phyloP scores from a whole-genome alignment of 2,329 filamentous ascomycete species.

The Paramyrothecium sp. region DNA sequence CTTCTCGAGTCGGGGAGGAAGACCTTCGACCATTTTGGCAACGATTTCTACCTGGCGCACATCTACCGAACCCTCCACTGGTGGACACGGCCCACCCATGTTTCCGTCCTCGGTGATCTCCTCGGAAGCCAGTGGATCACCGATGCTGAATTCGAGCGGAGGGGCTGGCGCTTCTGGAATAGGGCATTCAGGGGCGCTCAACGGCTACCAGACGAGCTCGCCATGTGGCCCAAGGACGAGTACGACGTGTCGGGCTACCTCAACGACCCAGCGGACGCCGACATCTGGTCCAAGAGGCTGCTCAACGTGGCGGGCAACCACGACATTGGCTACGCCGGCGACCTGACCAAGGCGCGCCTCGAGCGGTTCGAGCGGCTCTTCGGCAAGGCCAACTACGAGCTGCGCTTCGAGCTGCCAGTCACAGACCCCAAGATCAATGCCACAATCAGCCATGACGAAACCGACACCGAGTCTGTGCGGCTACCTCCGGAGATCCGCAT shows the following conservation, averaged over 20 bases:
- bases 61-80: conserved; percentile 82
- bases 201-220: conserved; percentile 58
- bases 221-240: conserved; percentile 44
- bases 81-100: conserved; percentile 84
- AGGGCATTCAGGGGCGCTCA: conserved; percentile 70
- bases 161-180: conserved; percentile 76
- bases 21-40: conserved; percentile 82
- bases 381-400: conserved; percentile 87
- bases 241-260: conserved; percentile 51
- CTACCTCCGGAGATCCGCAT: conserved; percentile 72
- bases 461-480: conserved; percentile 44
- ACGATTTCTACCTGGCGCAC: conserved; percentile 92
- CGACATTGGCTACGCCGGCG: conserved; percentile 93
- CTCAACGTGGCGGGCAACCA: conserved; percentile 95
- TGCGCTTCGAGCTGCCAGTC: conserved; percentile 65
- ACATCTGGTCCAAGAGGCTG: conserved; percentile 69
- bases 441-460: conserved; percentile 38
- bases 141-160: conserved; percentile 75
- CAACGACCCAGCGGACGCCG: conserved; percentile 39
- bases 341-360: conserved; percentile 74
- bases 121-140: conserved; percentile 94
- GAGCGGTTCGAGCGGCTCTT: conserved; percentile 81
- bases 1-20: conserved; percentile 70
- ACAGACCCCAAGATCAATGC: conserved; percentile 34
- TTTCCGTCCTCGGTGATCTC: conserved; percentile 85